Evolutionary conservation across 805 yeast genomes (phyloP).

Genomic region (Yarrowia yakushimensis): DNA sequence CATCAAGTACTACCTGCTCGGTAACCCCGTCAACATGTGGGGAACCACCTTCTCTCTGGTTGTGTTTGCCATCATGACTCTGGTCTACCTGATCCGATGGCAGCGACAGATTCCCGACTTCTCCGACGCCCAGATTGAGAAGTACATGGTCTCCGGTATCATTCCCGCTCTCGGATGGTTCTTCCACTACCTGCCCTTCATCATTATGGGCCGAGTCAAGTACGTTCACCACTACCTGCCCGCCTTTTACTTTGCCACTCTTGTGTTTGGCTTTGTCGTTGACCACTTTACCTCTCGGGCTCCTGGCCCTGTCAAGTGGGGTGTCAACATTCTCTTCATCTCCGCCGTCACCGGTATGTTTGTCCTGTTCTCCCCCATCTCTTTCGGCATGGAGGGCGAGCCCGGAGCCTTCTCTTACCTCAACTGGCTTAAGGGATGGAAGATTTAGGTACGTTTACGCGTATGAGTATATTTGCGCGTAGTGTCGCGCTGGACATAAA

Average conservation of each 20-base stretch:
- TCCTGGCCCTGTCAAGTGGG: conserved; percentile 11
- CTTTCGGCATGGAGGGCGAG: conserved; percentile 75
- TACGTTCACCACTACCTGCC: conserved; percentile 97
- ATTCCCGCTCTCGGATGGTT: conserved; percentile 91
- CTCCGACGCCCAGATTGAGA: conserved; percentile 43
- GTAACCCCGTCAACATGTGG: conserved; percentile 65
- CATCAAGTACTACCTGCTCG: conserved; percentile 61
- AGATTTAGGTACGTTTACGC: conserved; percentile 34
- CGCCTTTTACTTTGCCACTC: conserved; percentile 88
- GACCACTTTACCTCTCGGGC: conserved; percentile 38
- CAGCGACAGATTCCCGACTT: conserved; percentile 63
- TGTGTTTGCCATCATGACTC: conserved; percentile 41
- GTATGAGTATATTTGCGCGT: background rate
- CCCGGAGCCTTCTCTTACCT: conserved; percentile 48
- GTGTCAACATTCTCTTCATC: conserved; percentile 48
- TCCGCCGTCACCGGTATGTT: conserved; percentile 55
- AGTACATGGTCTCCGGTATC: conserved; percentile 59
- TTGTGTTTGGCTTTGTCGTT: conserved; percentile 62
- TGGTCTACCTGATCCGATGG: conserved; percentile 50
- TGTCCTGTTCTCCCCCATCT: conserved; percentile 59
- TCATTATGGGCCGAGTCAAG: conserved; percentile 92
- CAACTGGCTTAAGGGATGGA: conserved; percentile 58
- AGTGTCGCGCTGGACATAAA: conserved; percentile 6
- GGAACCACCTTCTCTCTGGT: conserved; percentile 51
- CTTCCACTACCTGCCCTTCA: conserved; percentile 82